Evolutionary conservation across 805 yeast species (phyloP), one percentile per base, ranked within the genome.

Genomic region (Yarrowia hollandica): DNA sequence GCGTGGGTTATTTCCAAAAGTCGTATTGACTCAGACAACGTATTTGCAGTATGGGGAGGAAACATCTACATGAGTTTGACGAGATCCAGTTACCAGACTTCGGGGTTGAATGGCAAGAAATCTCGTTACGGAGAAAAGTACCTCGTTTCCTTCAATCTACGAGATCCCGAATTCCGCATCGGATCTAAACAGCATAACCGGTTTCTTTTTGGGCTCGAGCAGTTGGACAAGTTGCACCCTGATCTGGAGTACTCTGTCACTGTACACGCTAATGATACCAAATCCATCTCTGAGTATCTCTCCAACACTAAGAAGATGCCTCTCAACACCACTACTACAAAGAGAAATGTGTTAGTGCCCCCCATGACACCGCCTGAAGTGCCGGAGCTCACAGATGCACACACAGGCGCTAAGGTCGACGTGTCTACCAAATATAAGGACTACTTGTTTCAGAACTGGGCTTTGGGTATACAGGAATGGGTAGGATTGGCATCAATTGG

Each of bases 31-130:
- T 70, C 71, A 59, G 68, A 73, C 55, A 71, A 74, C 52, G 64
- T 68, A 6, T 39, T 74, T 34, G 67, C 73, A 5, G 59, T 75
- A 5, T 55, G 62, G 4, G 44, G 64, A 15, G 73, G 73, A 7
- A 28, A 38, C 1, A 54, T 75, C 28, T 63, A 66, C 16, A 33
- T 76, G 22, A 69, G 71, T 8, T 59, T 75, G 12, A 66, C 74
- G 9, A 58, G 66, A 9, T 71, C 67, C 9, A 61, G 68, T 1
- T 75, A 74, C 61, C 60, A 64, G 28, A 61, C 63, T 33, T 66
- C 74, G 0, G 79, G 79, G 0, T 62, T 76, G 5, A 59, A 60
- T 9, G 77, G 76, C 1, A 64, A 60, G 14, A 59, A 60, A 38
- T 65, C 75, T 1, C 63, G 59, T 2, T 61, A 66, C 9, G 59